These are phyloP conservation scores for Baorangia bicolor DNA, from an alignment of 768 basidiomycete species.

Conservation along the genomic window DNA sequence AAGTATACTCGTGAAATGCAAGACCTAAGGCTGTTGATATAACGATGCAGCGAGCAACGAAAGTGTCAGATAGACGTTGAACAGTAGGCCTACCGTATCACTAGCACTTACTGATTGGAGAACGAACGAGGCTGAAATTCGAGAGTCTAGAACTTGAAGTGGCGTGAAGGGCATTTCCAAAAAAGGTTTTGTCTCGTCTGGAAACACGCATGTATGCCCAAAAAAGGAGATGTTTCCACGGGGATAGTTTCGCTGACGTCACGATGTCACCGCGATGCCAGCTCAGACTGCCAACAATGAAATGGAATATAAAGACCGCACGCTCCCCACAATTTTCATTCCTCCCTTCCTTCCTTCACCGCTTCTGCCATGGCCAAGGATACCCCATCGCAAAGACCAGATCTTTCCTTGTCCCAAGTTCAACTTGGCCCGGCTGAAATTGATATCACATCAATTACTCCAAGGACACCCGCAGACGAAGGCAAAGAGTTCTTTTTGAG, in stretches of 20 bases:
- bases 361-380: conserved; percentile 14
- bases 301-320: conserved; percentile 21
- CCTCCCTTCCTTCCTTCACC: neutral
- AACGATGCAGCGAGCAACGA: too few species aligned
- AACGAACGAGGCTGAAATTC: too few species aligned
- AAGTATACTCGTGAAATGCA: too few species aligned
- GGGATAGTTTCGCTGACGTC: conserved; percentile 18
- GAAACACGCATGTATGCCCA: neutral
- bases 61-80: too few species aligned
- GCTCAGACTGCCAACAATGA: neutral
- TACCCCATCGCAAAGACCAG: neutral
- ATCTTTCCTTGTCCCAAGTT: conserved; percentile 18
- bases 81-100: too few species aligned
- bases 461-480: conserved; percentile 91
- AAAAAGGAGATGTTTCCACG: neutral
- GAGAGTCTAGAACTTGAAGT: too few species aligned
- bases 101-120: too few species aligned
- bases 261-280: conserved; percentile 13
- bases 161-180: neutral
- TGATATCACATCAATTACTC: conserved; percentile 43
- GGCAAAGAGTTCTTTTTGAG: conserved; percentile 86
- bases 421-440: neutral
- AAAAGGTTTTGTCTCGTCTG: neutral
- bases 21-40: too few species aligned
- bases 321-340: conserved; percentile 1